A percentile compares a stretch with the other conserved stretches of the same genome.
phyloP scores from a whole-genome alignment of 2,329 filamentous ascomycete species.

The Apiospora sp. region DNA sequence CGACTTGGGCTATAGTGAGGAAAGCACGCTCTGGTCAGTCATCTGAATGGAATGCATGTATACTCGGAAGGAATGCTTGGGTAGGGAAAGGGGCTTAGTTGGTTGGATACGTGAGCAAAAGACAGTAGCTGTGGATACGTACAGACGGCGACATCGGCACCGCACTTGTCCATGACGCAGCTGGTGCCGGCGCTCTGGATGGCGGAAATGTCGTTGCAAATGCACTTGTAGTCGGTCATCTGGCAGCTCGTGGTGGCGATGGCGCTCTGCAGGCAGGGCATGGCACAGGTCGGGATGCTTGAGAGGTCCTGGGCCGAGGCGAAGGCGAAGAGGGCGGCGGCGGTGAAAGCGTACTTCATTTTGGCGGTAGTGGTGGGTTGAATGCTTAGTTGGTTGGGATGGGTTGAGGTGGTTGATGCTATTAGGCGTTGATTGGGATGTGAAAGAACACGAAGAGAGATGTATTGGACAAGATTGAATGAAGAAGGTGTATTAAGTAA shows the following conservation, averaged over 20 bases:
- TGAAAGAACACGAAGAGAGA: background rate
- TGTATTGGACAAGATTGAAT: background rate
- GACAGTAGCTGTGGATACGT: background rate
- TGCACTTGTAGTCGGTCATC: conserved; percentile 36
- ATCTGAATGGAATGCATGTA: no score
- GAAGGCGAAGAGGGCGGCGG: conserved; percentile 32
- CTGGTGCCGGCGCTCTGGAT: conserved; percentile 32
- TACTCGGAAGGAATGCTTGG: background rate
- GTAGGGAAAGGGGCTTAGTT: background rate
- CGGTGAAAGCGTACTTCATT: conserved; percentile 38
- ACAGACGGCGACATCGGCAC: conserved; percentile 31
- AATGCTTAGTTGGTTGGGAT: background rate
- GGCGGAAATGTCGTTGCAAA: conserved; percentile 35
- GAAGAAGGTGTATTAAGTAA: background rate
- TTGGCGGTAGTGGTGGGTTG: conserved; percentile 27
- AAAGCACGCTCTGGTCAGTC: background rate
- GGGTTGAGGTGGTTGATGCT: background rate
- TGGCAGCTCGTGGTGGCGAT: conserved; percentile 34
- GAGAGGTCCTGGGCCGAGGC: conserved; percentile 36
- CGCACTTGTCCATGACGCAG: conserved; percentile 36
- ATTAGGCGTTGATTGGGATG: background rate
- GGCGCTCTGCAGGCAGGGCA: conserved; percentile 34
- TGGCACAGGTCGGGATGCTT: conserved; percentile 36
- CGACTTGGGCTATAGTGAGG: conserved; percentile 29
- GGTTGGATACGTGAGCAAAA: background rate